phyloP scores from a whole-genome alignment of 768 basidiomycete species.

The Boletus bicolor region DNA sequence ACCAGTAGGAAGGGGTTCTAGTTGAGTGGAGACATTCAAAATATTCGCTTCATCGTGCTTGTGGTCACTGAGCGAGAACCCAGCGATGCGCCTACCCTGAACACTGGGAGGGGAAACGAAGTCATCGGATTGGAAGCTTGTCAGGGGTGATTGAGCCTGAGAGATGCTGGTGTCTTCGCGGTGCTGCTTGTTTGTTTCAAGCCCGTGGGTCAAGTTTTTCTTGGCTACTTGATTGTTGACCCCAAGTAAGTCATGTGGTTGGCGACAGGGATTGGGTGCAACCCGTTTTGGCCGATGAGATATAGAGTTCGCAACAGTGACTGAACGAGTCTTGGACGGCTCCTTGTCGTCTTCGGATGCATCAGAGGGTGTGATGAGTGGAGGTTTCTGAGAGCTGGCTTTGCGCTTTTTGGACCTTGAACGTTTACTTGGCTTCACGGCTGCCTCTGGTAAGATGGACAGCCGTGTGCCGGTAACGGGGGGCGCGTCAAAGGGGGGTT shows the following conservation, averaged over 20 bases:
- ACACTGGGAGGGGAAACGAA: neutral
- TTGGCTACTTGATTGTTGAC: neutral
- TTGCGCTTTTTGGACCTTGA: slow-evolving; percentile 13
- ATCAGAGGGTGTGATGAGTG: slow-evolving; percentile 17
- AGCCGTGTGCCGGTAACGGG: neutral
- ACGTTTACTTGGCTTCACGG: neutral
- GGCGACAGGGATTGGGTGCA: slow-evolving; percentile 3
- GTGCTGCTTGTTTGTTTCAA: neutral
- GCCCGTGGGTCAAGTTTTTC: neutral
- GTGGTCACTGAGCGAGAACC: neutral
- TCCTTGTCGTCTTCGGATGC: slow-evolving; percentile 22
- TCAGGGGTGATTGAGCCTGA: neutral
- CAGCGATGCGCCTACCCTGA: neutral
- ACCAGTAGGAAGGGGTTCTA: neutral
- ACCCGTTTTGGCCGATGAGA: slow-evolving; percentile 14
- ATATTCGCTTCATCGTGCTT: neutral
- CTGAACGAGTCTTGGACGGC: neutral
- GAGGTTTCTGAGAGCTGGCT: slow-evolving; percentile 20
- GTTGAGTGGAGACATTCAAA: neutral
- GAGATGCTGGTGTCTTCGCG: neutral
- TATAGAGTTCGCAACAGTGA: neutral
- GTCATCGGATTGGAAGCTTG: neutral
- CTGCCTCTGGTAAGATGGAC: neutral
- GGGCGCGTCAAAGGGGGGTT: neutral
- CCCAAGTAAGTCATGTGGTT: neutral